Conservation (phyloP, 495 filamentous ascomycete species). For the Daldinia loculata region DNA sequence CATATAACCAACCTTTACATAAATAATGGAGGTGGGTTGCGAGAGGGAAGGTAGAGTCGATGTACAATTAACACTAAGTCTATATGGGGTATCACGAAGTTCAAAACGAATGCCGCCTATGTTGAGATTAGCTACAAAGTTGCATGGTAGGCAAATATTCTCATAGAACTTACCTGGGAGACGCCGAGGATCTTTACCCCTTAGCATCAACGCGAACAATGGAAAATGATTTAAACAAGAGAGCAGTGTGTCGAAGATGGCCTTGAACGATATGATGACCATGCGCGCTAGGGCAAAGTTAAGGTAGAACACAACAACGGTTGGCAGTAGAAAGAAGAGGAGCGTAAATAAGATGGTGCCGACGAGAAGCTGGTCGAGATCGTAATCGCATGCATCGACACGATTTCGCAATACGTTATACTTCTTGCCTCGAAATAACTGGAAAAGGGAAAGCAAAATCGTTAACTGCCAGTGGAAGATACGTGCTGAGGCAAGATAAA, state of each 20-base stretch:
- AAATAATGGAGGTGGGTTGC: conserved; percentile 75
- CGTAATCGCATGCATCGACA: conserved; percentile 98
- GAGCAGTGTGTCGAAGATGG: conserved; percentile 84
- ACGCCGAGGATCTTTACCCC: conserved; percentile 89
- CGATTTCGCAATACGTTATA: conserved; percentile 96
- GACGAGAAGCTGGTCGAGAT: conserved; percentile 94
- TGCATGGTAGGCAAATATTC: conserved; percentile 2
- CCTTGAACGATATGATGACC: conserved; percentile 92
- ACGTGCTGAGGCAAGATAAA: conserved; percentile 94
- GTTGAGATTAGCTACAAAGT: conserved; percentile 15
- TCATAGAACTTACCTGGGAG: conserved; percentile 71
- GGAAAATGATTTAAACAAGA: conserved; percentile 98
- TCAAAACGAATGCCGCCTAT: conserved; percentile 89
- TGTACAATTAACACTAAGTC: conserved; percentile 49
- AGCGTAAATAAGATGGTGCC: conserved; percentile 97
- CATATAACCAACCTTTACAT: conserved; percentile 69
- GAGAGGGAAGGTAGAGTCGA: conserved; percentile 28
- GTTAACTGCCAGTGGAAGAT: conserved; percentile 99
- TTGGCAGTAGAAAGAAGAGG: conserved; percentile 93
- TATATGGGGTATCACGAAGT: conserved; percentile 76
- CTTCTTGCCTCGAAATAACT: conserved; percentile 97
- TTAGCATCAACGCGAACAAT: conserved; percentile 95
- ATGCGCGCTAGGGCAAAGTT: conserved; percentile 95
- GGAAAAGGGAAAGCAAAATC: conserved; percentile 95
- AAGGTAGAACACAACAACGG: conserved; percentile 93